A percentile compares a stretch with the other conserved stretches of the same genome.
These are phyloP conservation scores for Solanum pennellii DNA, from an alignment of 257 asterid species.

Conservation along the genomic window DNA sequence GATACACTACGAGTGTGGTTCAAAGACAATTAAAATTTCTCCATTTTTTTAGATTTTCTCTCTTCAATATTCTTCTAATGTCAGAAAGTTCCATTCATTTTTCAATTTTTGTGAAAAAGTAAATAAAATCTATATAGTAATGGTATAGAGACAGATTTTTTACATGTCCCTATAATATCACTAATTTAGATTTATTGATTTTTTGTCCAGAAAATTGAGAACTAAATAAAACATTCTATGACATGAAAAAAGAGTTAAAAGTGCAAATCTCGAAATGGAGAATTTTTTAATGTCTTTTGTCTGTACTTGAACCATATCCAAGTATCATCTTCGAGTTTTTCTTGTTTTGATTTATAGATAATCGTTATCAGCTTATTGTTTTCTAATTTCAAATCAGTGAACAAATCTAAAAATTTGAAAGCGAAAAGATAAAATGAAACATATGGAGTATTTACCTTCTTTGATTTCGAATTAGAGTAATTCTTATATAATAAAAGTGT, in stretches of 20 bases:
- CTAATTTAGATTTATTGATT: too few species aligned
- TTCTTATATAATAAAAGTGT: too few species aligned
- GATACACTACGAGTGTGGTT: neutral
- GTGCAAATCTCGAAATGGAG: conserved; percentile 47
- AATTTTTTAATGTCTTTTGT: conserved; percentile 11
- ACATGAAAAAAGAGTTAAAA: neutral
- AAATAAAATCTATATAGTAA: neutral
- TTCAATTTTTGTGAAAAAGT: neutral
- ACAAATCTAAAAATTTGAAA: too few species aligned
- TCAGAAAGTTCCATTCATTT: neutral
- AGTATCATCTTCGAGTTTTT: conserved; percentile 30
- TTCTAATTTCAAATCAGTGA: neutral
- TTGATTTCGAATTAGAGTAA: neutral
- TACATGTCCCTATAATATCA: too few species aligned
- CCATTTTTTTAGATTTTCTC: too few species aligned
- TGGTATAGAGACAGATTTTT: neutral
- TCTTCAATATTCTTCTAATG: neutral
- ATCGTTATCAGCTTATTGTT: neutral
- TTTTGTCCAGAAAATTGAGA: neutral
- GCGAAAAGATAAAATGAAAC: too few species aligned
- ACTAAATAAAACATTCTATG: neutral
- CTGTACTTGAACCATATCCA: conserved; percentile 56
- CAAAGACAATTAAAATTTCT: neutral
- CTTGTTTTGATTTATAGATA: neutral
- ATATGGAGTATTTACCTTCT: neutral